phyloP scores from a whole-genome alignment of 257 asterid genomes.

The Voacanga thouarsii region DNA sequence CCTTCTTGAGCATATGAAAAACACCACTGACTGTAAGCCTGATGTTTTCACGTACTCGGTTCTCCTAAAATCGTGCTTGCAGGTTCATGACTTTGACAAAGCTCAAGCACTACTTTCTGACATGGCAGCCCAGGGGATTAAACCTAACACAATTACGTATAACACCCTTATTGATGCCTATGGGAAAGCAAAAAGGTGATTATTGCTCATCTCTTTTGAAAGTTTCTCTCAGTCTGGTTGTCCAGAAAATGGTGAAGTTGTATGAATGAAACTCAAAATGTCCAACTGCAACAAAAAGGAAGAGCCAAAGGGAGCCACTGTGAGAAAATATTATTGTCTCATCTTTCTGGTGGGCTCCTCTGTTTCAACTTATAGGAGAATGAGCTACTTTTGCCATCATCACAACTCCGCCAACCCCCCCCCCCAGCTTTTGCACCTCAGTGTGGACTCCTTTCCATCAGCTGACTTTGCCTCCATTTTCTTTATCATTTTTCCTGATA shows the following conservation, averaged over 20 bases:
- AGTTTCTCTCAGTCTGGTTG: constrained; percentile 12
- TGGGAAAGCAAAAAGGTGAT: constrained; percentile 83
- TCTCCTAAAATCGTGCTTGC: constrained; percentile 78
- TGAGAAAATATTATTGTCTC: background rate
- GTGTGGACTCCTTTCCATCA: background rate
- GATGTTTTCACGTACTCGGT: constrained; percentile 84
- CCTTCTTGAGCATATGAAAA: constrained; percentile 80
- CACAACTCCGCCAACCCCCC: background rate
- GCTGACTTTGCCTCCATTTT: background rate
- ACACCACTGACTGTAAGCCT: constrained; percentile 52
- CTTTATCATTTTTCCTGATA: background rate
- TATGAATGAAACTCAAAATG: background rate
- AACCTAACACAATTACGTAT: constrained; percentile 76
- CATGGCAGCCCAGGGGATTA: constrained; percentile 64
- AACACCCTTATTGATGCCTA: constrained; percentile 91
- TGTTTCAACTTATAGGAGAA: background rate
- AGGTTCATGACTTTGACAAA: constrained; percentile 52
- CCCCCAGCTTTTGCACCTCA: background rate
- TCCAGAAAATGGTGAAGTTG: background rate
- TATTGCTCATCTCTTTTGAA: constrained; percentile 15
- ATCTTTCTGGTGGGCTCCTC: background rate
- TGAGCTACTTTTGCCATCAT: background rate
- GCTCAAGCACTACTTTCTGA: constrained; percentile 59
- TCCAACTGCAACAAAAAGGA: background rate
- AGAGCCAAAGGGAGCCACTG: background rate